Evolutionary conservation across 495 filamentous ascomycete species (phyloP), one percentile per base, ranked within the genome.

Genomic region (Parathielavia appendiculata): DNA sequence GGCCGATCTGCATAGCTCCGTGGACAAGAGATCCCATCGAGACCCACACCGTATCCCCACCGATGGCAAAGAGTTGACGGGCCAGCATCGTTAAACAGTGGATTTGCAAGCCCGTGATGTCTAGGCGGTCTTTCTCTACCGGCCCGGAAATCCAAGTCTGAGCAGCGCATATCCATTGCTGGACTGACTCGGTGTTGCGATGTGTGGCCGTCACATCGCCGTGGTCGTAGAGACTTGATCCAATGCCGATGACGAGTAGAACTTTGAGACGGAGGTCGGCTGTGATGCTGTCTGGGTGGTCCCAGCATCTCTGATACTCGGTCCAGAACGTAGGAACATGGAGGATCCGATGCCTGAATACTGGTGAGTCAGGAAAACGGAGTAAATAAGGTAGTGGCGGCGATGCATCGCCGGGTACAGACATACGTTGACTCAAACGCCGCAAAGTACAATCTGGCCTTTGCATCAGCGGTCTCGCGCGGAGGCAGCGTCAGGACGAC

Each of bases 91-190:
- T 12, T 16, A 54, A 23, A 8, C 51, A 54, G 11, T 44, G 23
- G 26, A 54, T 54, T 16, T 54, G 39, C 2, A 44, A 7, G 3
- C 14, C 51, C 1, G 39, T 20, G 38, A 54, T 12, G 51, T 54
- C 51, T 2, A 54, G 51, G 6, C 51, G 51, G 38, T 54, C 51
- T 16, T 44, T 54, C 14, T 54, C 51, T 8, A 44, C 14, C 23
- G 39, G 22, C 10, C 38, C 38, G 23, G 51, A 43, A 12, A 54
- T 14, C 38, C 51, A 44, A 5, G 51, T 44, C n/a, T 54, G 19
- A 5, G 51, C 51, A n/a, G 51, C 22, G 38, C 32, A 54, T 7
- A 54, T 54, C 51, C 51, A 54, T 30, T 54, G 51, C 2, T 54
- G 51, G 10, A 54, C 22, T 16, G 4, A 9, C 23, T 54, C 51